Evolutionary conservation across 805 yeast genomes (phyloP).

Genomic region (Monosporozyma aerobia): DNA sequence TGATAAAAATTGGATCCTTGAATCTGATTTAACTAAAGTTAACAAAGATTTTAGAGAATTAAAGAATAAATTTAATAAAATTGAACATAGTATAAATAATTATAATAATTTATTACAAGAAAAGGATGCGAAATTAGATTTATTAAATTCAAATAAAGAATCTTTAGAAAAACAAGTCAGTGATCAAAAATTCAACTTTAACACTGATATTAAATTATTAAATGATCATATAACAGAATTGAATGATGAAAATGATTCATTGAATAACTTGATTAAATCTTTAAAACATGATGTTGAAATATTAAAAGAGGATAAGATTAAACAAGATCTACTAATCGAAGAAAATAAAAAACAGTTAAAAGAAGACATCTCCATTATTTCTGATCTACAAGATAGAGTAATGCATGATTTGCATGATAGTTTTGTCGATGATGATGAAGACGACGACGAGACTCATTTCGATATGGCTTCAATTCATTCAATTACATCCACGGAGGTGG

Average conservation of each 20-base stretch:
- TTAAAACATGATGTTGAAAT: conserved; percentile 2
- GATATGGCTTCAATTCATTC: background rate
- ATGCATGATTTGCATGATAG: conserved; percentile 1
- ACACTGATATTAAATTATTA: conserved; percentile 39
- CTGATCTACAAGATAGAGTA: background rate
- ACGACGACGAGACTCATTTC: background rate
- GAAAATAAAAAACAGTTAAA: background rate
- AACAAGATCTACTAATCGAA: background rate
- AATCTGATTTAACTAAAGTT: conserved; percentile 37
- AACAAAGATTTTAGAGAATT: conserved; percentile 28
- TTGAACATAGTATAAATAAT: conserved; percentile 1
- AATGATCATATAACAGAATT: conserved; percentile 46
- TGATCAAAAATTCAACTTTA: conserved; percentile 30
- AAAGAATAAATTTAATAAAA: conserved; percentile 35
- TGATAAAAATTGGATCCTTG: conserved; percentile 60
- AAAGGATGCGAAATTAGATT: conserved; percentile 38
- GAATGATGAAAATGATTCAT: conserved; percentile 59
- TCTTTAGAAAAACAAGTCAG: conserved; percentile 34
- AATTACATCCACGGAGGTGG: background rate
- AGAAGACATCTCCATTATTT: conserved; percentile 1
- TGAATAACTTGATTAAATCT: conserved; percentile 1
- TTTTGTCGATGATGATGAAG: background rate
- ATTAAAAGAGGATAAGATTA: background rate
- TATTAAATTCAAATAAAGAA: conserved; percentile 33
- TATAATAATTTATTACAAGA: conserved; percentile 24